Percentiles rank a stretch among this genome's conserved stretches.
These are phyloP conservation scores for Syncephalis plumigaleata DNA, from an alignment of 371 early-diverging fungal genomes.

Conservation along the genomic window DNA sequence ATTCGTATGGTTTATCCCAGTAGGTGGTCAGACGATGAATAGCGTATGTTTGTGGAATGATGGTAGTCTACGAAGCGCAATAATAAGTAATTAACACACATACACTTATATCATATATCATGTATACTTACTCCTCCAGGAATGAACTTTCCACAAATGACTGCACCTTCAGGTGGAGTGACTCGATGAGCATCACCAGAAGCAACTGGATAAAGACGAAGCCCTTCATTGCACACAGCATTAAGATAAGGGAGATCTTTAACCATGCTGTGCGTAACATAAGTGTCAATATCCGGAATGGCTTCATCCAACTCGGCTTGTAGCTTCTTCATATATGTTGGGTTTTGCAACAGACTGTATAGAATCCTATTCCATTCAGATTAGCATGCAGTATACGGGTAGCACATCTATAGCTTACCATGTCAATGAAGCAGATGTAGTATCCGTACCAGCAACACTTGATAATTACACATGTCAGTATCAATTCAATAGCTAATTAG, in stretches of 20 bases:
- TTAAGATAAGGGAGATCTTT: not conserved
- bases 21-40: not conserved
- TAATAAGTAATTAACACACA: no score
- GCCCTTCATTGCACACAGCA: not conserved
- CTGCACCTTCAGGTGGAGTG: not conserved
- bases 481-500: no score
- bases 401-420: no score
- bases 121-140: constrained; percentile 1
- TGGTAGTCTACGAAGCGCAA: not conserved
- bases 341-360: no score
- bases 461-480: no score
- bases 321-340: no score
- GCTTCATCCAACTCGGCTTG: no score
- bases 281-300: no score
- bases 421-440: no score
- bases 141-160: not conserved
- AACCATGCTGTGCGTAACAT: not conserved
- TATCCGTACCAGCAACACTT: no score
- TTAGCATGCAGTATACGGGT: no score
- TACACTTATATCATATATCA: not conserved
- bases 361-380: no score
- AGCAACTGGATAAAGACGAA: not conserved
- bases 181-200: not conserved
- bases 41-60: not conserved
- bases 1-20: not conserved